Conservation (phyloP, 306 rosid genomes). For the Ammopiptanthus mongolicus region DNA sequence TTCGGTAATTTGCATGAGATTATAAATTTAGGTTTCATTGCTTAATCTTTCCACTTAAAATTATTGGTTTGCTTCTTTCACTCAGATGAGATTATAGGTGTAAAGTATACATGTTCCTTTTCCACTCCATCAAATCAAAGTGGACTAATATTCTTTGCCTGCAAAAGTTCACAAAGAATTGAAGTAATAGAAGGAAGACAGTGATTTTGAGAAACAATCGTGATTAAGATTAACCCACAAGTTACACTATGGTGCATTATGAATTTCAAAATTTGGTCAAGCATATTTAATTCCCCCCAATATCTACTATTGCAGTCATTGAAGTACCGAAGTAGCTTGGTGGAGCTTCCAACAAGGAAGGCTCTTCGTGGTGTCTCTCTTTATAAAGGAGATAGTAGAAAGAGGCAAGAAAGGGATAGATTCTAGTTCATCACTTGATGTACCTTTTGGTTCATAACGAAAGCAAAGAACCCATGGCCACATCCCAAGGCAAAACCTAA, state of each 20-base stretch:
- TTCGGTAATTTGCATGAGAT: no score
- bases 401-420: conserved; percentile 23
- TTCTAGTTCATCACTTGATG: background rate
- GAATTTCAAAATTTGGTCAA: background rate
- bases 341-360: background rate
- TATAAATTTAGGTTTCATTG: no score
- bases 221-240: no score
- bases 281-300: background rate
- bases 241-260: background rate
- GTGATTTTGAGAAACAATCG: no score
- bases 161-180: no score
- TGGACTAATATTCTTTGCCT: no score
- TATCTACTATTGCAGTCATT: background rate
- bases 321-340: background rate
- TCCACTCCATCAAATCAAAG: no score
- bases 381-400: background rate
- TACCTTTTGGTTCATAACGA: background rate
- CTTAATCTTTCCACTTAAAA: no score
- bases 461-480: conserved; percentile 22
- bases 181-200: no score
- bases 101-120: no score
- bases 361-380: background rate
- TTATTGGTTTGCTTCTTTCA: no score
- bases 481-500: background rate
- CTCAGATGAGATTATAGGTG: no score